Evolutionary conservation across 768 basidiomycete species (phyloP), one percentile per base, ranked within the genome.

Genomic region (Lentinula raphanica): DNA sequence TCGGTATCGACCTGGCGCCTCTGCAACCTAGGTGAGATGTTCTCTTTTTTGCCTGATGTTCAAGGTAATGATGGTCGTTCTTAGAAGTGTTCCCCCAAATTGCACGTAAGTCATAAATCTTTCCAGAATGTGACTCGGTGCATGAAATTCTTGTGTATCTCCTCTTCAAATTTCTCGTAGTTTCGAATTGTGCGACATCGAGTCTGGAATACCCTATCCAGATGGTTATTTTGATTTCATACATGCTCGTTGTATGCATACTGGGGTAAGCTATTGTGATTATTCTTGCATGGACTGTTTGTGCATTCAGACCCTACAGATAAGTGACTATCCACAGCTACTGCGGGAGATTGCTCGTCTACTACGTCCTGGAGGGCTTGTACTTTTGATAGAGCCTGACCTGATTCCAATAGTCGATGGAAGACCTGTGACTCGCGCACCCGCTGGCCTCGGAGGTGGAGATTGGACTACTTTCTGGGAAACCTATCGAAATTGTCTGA

Each of bases 111-210:
- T 74, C 58, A 35, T 35, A 63, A 29, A 36, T 40, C 32, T 19
- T 48, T 38, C 25, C 49, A 46, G 28, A 7, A 12, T 54, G 56
- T n/a, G 48, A 59, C 63, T 50, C 23, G 23, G 42, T 4, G 9
- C 12, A 11, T 21, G 19, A 44, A 44, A 9, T 6, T 21, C 36
- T 51, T 49, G 21, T 28, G 42, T 28, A 8, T 48, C 32, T 39
- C 53, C 17, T 28, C 36, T 32, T 35, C 25, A 5, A 13, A 9
- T 57, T 28, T 35, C 54, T 49, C n/a, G 21, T 49, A 89, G 87
- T 29, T 89, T 87, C 65, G 88, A 89, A 63, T 75, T 88, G 13
- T 88, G 84, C 68, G 84, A 89, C 67, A 72, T 88, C 59, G 83
- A 86, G 67, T 74, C 80, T 59, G 71, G 70, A 64, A 72, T 89